These are phyloP conservation scores for Chlamydomonas sphaeroides DNA, from an alignment of 139 green algal genomes.

Conservation along the genomic window DNA sequence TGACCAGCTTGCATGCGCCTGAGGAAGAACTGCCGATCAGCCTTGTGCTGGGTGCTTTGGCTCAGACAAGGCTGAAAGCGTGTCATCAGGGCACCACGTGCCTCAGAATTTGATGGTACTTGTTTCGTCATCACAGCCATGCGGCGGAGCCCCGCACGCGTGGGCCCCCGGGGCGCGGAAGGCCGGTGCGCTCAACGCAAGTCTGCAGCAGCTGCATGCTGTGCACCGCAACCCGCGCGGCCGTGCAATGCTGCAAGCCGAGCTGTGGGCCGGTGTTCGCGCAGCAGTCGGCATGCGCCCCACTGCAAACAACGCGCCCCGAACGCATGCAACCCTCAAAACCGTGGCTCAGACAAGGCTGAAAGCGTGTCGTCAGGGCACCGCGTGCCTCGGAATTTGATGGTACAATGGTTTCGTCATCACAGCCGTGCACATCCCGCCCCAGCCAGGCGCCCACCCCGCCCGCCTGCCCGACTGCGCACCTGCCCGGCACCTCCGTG, in stretches of 20 bases:
- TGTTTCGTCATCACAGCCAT: slow-evolving; percentile 21
- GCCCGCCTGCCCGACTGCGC: not conserved
- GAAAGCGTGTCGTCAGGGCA: not conserved
- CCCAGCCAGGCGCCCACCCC: not conserved
- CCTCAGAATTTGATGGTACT: slow-evolving; percentile 15
- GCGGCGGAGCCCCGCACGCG: no score
- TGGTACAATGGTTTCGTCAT: slow-evolving; percentile 24
- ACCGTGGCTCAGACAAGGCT: slow-evolving; percentile 15
- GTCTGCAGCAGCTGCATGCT: no score
- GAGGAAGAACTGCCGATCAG: no score
- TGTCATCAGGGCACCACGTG: not conserved
- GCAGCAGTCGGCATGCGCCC: no score
- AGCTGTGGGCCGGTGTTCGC: no score
- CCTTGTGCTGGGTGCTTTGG: no score
- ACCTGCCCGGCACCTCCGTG: slow-evolving; percentile 67
- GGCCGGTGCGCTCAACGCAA: no score
- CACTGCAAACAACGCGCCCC: no score
- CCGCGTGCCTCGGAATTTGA: not conserved
- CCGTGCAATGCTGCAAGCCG: no score
- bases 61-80: slow-evolving; percentile 13
- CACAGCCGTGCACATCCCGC: not conserved
- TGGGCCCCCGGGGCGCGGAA: no score
- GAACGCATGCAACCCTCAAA: no score
- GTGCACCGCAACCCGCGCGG: no score
- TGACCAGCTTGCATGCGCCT: not conserved